These are phyloP conservation scores for Hypsizygus marmoreus DNA, from an alignment of 768 basidiomycete genomes.

Conservation along the genomic window DNA sequence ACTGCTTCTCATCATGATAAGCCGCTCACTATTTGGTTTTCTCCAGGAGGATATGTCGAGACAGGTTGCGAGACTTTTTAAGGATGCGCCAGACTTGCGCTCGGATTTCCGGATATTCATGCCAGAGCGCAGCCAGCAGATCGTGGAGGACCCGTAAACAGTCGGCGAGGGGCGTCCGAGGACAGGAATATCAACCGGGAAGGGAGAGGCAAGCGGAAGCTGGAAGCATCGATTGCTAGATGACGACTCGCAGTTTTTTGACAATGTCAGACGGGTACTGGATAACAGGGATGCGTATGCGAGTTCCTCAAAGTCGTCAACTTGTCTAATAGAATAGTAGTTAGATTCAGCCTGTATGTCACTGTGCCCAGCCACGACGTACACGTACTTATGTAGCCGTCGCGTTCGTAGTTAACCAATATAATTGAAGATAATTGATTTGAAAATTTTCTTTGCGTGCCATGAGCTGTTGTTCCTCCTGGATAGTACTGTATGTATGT, in stretches of 20 bases:
- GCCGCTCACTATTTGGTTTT: slow-evolving; percentile 9
- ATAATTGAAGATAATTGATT: too few relatives aligned
- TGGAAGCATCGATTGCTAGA: slow-evolving; percentile 41
- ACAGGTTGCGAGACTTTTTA: slow-evolving; percentile 70
- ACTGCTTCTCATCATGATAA: slow-evolving; percentile 11
- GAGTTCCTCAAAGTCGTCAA: slow-evolving; percentile 96
- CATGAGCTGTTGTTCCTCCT: too few relatives aligned
- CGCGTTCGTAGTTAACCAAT: too few relatives aligned
- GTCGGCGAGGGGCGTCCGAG: slow-evolving; percentile 31
- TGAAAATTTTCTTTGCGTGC: too few relatives aligned
- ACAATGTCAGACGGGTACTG: slow-evolving; percentile 76
- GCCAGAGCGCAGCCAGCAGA: slow-evolving; percentile 57
- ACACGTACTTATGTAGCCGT: too few relatives aligned
- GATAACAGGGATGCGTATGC: slow-evolving; percentile 80
- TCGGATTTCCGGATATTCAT: slow-evolving; percentile 77
- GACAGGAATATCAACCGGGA: slow-evolving; percentile 37
- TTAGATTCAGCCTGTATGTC: too few relatives aligned
- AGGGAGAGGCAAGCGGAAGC: slow-evolving; percentile 45
- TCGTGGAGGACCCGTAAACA: slow-evolving; percentile 43
- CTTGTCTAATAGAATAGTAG: too few relatives aligned
- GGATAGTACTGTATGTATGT: too few relatives aligned
- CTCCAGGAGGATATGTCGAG: slow-evolving; percentile 65
- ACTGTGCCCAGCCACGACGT: too few relatives aligned
- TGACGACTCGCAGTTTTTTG: slow-evolving; percentile 82
- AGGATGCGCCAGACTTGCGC: slow-evolving; percentile 73